These are phyloP conservation scores for Amaranthus cruentus DNA, from an alignment of 148 eudicot species.

Conservation along the genomic window DNA sequence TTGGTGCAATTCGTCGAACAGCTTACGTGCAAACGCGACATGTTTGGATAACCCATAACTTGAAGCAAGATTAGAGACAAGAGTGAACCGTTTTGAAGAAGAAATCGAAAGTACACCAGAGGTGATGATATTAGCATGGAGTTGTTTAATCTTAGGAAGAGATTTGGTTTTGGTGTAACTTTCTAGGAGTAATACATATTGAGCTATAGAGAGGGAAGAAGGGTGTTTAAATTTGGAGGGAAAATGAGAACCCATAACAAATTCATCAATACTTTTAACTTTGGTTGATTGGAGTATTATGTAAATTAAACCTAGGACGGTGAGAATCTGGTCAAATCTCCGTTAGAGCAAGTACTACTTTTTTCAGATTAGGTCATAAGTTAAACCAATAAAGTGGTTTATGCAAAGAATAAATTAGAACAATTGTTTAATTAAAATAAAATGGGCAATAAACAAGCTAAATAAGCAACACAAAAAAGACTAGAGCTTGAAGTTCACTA, in stretches of 20 bases:
- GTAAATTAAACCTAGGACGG: no score
- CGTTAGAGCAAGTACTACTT: no score
- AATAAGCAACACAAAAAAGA: no score
- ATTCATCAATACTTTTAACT: background rate
- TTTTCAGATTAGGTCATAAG: no score
- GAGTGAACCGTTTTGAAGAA: slow-evolving; percentile 13
- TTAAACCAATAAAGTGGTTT: no score
- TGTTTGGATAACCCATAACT: slow-evolving; percentile 45
- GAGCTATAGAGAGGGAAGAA: slow-evolving; percentile 21
- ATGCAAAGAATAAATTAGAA: no score
- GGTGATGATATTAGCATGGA: slow-evolving; percentile 45
- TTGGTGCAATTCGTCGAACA: slow-evolving; percentile 59
- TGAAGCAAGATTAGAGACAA: slow-evolving; percentile 36
- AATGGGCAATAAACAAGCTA: no score
- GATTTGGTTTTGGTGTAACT: slow-evolving; percentile 41
- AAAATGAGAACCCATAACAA: background rate
- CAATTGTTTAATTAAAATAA: no score
- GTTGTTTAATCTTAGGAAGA: slow-evolving; percentile 34
- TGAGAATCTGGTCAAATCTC: no score
- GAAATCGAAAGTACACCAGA: slow-evolving; percentile 38
- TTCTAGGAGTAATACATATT: slow-evolving; percentile 36
- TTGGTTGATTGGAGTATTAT: no score
- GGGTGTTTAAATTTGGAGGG: slow-evolving; percentile 25
- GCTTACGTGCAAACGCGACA: slow-evolving; percentile 34
- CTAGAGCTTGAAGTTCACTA: no score